A percentile compares a stretch with the other conserved stretches of the same genome.
Conservation (phyloP, 345 rosid genomes). For the Salix suchowensis region DNA sequence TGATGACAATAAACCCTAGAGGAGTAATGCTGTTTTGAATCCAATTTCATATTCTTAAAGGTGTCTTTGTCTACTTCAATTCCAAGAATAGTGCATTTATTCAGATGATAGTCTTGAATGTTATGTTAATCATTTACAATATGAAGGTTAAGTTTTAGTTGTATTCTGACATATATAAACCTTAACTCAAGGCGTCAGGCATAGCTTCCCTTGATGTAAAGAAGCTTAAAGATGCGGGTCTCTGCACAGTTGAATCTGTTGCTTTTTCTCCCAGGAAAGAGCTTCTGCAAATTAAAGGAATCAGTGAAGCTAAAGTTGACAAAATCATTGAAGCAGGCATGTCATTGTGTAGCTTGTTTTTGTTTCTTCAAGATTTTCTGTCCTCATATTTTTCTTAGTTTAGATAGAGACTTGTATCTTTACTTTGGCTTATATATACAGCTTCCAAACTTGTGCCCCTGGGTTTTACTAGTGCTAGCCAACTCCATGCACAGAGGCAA, state of each 20-base stretch:
- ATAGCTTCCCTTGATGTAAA: conserved; percentile 82
- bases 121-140: not conserved
- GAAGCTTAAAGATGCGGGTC: conserved; percentile 92
- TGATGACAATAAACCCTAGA: not conserved
- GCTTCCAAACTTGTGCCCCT: conserved; percentile 91
- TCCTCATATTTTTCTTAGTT: not conserved
- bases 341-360: not conserved
- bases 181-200: conserved; percentile 60
- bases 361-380: not conserved
- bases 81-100: not conserved
- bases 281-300: conserved; percentile 93
- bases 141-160: not conserved
- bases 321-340: conserved; percentile 93
- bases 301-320: conserved; percentile 94
- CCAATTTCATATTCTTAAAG: not conserved
- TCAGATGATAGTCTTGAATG: not conserved
- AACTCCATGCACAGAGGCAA: conserved; percentile 84
- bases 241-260: conserved; percentile 90
- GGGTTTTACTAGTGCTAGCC: conserved; percentile 92
- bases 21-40: not conserved
- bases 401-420: not conserved
- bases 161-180: conserved; percentile 11
- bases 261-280: conserved; percentile 90
- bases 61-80: not conserved
- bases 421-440: conserved; percentile 20